Percentiles rank a stretch among this genome's conserved stretches.
Conservation (phyloP, 2,329 filamentous ascomycete genomes). For the Botrytis tulipae region DNA sequence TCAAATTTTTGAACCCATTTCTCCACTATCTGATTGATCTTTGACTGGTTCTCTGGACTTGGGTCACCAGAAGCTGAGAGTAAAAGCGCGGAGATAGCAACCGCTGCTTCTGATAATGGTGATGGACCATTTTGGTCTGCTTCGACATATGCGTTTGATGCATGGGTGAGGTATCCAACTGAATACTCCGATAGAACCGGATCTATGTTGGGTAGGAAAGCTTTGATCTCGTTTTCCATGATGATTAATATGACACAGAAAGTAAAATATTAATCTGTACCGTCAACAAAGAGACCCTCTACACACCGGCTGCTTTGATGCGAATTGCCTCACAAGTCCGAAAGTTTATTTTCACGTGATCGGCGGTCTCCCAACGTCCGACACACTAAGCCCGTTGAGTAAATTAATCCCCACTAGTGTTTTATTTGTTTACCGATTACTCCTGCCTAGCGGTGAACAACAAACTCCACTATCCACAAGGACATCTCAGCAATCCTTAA, state of each 20-base stretch:
- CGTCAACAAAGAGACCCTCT: background rate
- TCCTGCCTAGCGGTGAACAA: slow-evolving; percentile 23
- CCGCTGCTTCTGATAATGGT: slow-evolving; percentile 80
- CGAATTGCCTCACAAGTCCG: slow-evolving; percentile 3
- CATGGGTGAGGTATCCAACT: slow-evolving; percentile 90
- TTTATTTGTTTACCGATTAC: slow-evolving; percentile 20
- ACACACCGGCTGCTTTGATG: background rate
- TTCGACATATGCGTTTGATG: slow-evolving; percentile 79
- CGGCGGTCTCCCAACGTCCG: background rate
- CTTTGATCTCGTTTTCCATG: slow-evolving; percentile 88
- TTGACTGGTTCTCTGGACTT: slow-evolving; percentile 67
- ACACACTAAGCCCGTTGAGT: background rate
- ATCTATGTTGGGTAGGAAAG: slow-evolving; percentile 82
- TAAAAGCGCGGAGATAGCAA: slow-evolving; percentile 81
- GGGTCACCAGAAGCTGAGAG: slow-evolving; percentile 89
- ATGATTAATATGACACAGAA: background rate
- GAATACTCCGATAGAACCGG: slow-evolving; percentile 89
- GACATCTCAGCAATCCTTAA: slow-evolving; percentile 23
- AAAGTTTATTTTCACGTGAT: slow-evolving; percentile 15
- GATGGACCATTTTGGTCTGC: slow-evolving; percentile 67
- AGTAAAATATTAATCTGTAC: background rate
- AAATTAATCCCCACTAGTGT: slow-evolving; percentile 12
- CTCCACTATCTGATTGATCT: slow-evolving; percentile 78
- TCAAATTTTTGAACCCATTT: slow-evolving; percentile 86
- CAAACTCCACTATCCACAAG: slow-evolving; percentile 31